Evolutionary conservation across 306 rosid species (phyloP), one percentile per base, ranked within the genome.

Genomic region (Cicer arietinum): DNA sequence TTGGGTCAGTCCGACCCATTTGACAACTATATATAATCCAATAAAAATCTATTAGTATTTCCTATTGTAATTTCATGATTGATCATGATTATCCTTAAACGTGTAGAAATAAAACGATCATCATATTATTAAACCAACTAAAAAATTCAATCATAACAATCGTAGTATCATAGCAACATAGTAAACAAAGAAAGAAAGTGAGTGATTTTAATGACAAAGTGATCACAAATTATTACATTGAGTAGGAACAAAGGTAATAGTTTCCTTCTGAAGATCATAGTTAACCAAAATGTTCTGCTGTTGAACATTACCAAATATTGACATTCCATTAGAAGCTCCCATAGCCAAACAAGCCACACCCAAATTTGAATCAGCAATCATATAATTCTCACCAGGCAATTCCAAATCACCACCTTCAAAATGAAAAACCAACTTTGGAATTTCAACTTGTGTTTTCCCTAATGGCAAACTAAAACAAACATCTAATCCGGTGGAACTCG

Each of bases 271-370:
- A 52, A 87, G 83, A 61, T 87, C 88, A 87, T 87, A 86, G 67
- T 53, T 71, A 11, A 87, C 86, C 90, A 87, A 47, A 43, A 84
- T 59, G 48, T 87, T 87, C 75, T 87, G 88, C 73, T 87, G 90
- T 43, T 87, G 90, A 59, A 84, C 30, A 37, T 87, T 87, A 0
- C 90, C 98, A 43, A 91, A 82, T 3, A 94, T 89, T 0, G 96
- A 91, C 92, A 94, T 82, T 0, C 88, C 94, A 8, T 73, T 76
- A 0, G 88, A 75, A 51, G 88, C 68, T 46, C 91, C 98, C 84
- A 91, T 79, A n/a, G 96, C 94, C 71, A 94, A 87, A 59, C 98
- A 94, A 37, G 85, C 79, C 83, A 94, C 81, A 1, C 83, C 90
- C 2, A 76, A 58, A 13, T n/a, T 70, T 0, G 87, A 65, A 76